Evolutionary conservation across 495 filamentous ascomycete genomes (phyloP).

Genomic region (Aspergillus funiculosus): DNA sequence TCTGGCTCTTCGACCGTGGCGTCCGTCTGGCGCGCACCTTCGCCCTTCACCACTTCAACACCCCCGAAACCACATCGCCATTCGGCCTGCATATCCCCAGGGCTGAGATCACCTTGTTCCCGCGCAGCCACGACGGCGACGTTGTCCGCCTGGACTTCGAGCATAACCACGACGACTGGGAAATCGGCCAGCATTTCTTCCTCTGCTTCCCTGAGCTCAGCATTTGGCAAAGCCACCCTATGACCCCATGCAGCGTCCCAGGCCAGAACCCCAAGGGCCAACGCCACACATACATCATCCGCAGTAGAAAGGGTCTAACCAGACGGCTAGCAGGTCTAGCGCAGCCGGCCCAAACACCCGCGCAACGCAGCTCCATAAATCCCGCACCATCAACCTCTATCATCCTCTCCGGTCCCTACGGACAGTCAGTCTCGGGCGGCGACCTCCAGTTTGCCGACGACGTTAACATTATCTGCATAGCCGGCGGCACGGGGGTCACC

Average conservation of each 20-base stretch:
- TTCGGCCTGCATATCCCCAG: slow-evolving; percentile 39
- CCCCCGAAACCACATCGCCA: slow-evolving; percentile 31
- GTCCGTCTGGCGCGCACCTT: slow-evolving; percentile 45
- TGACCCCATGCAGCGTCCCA: slow-evolving; percentile 53
- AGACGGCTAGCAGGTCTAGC: slow-evolving; percentile 45
- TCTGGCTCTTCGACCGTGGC: slow-evolving; percentile 52
- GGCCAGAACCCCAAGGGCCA: slow-evolving; percentile 25
- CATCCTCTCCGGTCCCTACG: slow-evolving; percentile 56
- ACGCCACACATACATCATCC: slow-evolving; percentile 57
- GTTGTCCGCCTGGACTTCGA: slow-evolving; percentile 53
- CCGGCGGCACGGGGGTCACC: slow-evolving; percentile 60
- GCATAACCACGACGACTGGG: slow-evolving; percentile 52
- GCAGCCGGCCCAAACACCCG: not conserved
- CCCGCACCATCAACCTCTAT: slow-evolving; percentile 37
- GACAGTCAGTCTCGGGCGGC: slow-evolving; percentile 39
- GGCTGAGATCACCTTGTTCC: slow-evolving; percentile 44
- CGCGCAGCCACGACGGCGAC: slow-evolving; percentile 45
- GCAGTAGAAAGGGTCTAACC: slow-evolving; percentile 56
- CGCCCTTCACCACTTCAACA: slow-evolving; percentile 44
- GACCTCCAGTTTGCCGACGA: slow-evolving; percentile 28
- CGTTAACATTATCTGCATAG: slow-evolving; percentile 54
- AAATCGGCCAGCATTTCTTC: slow-evolving; percentile 61
- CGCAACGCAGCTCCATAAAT: no score
- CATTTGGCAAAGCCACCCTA: slow-evolving; percentile 64
- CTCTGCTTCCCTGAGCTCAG: slow-evolving; percentile 54